phyloP scores from a whole-genome alignment of 75 land plant genomes.

The Sequoia sempervirens region DNA sequence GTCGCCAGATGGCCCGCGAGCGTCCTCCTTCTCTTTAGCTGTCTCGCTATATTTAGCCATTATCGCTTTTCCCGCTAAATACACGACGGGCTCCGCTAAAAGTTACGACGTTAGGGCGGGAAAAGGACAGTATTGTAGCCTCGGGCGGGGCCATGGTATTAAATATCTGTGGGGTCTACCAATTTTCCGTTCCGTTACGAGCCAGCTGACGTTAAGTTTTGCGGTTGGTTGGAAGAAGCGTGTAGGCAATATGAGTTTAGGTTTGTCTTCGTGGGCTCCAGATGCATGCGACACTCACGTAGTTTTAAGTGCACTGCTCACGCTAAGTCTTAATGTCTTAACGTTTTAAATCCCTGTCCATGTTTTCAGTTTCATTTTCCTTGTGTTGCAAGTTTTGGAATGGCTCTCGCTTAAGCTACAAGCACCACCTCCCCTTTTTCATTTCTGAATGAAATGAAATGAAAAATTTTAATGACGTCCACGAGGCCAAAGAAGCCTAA shows the following conservation, averaged over 20 bases:
- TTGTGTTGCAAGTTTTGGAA: too few relatives aligned
- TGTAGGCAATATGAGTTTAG: not conserved
- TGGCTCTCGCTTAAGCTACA: too few relatives aligned
- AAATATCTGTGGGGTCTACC: not conserved
- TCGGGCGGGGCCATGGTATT: not conserved
- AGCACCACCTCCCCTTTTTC: too few relatives aligned
- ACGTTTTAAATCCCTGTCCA: too few relatives aligned
- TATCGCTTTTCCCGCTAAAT: not conserved
- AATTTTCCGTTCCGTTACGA: slow-evolving; percentile 3
- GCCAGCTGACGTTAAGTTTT: slow-evolving; percentile 2
- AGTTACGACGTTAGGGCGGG: not conserved
- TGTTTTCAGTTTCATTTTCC: too few relatives aligned
- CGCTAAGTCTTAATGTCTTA: too few relatives aligned
- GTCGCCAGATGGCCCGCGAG: slow-evolving; percentile 1
- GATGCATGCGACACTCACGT: not conserved
- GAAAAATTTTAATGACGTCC: too few relatives aligned
- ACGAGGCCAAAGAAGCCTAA: too few relatives aligned
- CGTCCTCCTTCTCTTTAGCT: not conserved
- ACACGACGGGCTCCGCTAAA: slow-evolving; percentile 2
- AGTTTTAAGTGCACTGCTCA: not conserved
- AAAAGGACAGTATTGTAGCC: not conserved
- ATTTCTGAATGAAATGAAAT: too few relatives aligned
- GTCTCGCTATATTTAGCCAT: slow-evolving; percentile 1
- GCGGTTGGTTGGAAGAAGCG: slow-evolving; percentile 8
- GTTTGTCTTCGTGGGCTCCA: not conserved